These are phyloP conservation scores for Trichoderma asperellum DNA, from an alignment of 2,329 filamentous ascomycete genomes.

Conservation along the genomic window DNA sequence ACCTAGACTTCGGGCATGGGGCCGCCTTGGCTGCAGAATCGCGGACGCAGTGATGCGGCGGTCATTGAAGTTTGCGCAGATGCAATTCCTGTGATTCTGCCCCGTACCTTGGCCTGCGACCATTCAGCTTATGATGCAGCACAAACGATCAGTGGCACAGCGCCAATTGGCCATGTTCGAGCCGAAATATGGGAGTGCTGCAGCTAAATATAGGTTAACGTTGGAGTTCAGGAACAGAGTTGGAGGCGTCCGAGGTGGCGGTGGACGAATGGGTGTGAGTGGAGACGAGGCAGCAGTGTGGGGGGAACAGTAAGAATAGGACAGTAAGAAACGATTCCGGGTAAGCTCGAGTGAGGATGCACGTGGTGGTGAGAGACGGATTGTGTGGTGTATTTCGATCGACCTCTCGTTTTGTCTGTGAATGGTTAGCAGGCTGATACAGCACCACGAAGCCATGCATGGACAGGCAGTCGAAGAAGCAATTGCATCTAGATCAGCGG, in stretches of 20 bases:
- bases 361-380: conserved; percentile 12
- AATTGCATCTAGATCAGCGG: background rate
- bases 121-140: background rate
- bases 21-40: background rate
- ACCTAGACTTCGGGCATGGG: background rate
- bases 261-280: conserved; percentile 17
- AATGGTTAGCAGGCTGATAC: background rate
- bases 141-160: no score
- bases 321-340: background rate
- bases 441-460: background rate
- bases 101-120: no score
- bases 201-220: background rate
- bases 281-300: conserved; percentile 15
- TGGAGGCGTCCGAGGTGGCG: conserved; percentile 8
- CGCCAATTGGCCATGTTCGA: conserved; percentile 12
- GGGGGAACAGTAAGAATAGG: background rate
- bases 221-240: background rate
- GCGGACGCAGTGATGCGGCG: background rate
- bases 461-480: background rate
- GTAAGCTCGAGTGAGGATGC: background rate
- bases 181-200: background rate
- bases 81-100: background rate
- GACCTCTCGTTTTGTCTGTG: background rate
- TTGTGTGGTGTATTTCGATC: background rate
- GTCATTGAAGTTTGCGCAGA: background rate